These are phyloP conservation scores for Termitomyces sp. DNA, from an alignment of 768 basidiomycete species.

Conservation along the genomic window DNA sequence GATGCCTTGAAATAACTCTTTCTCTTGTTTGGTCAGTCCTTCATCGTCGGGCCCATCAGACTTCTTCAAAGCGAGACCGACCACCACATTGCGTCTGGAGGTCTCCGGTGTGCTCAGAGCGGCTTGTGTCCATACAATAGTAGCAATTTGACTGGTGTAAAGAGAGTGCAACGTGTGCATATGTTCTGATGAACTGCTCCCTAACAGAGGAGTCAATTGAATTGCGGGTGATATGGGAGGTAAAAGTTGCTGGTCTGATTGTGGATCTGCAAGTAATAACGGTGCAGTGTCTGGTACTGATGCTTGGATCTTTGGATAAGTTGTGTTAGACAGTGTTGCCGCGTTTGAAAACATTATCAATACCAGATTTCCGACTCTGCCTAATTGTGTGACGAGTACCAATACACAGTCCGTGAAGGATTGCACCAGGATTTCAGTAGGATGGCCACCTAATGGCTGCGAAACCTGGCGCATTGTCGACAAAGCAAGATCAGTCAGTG, in stretches of 20 bases:
- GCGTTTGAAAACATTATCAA: slow-evolving; percentile 13
- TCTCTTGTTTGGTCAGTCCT: slow-evolving; percentile 33
- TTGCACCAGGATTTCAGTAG: slow-evolving; percentile 76
- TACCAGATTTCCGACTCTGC: slow-evolving; percentile 87
- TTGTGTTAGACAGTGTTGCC: not conserved
- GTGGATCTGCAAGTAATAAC: slow-evolving; percentile 34
- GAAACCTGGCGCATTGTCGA: slow-evolving; percentile 44
- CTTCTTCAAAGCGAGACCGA: slow-evolving; percentile 66
- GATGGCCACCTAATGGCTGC: slow-evolving; percentile 45
- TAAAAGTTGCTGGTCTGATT: slow-evolving; percentile 29
- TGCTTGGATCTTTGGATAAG: slow-evolving; percentile 66
- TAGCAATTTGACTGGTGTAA: slow-evolving; percentile 84
- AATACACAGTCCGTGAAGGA: slow-evolving; percentile 74
- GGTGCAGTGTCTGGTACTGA: slow-evolving; percentile 61
- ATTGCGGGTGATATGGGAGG: slow-evolving; percentile 68
- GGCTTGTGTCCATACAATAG: slow-evolving; percentile 66
- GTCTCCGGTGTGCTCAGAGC: slow-evolving; percentile 32
- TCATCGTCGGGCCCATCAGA: slow-evolving; percentile 17
- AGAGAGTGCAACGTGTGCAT: slow-evolving; percentile 69
- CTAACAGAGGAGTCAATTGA: slow-evolving; percentile 73
- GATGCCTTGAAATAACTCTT: slow-evolving; percentile 39
- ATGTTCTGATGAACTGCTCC: slow-evolving; percentile 63
- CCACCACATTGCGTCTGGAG: slow-evolving; percentile 55
- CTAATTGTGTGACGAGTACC: slow-evolving; percentile 85
- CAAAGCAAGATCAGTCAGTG: slow-evolving; percentile 10